Evolutionary conservation across 2,329 filamentous ascomycete genomes (phyloP).

Genomic region (Shiraia sp.): DNA sequence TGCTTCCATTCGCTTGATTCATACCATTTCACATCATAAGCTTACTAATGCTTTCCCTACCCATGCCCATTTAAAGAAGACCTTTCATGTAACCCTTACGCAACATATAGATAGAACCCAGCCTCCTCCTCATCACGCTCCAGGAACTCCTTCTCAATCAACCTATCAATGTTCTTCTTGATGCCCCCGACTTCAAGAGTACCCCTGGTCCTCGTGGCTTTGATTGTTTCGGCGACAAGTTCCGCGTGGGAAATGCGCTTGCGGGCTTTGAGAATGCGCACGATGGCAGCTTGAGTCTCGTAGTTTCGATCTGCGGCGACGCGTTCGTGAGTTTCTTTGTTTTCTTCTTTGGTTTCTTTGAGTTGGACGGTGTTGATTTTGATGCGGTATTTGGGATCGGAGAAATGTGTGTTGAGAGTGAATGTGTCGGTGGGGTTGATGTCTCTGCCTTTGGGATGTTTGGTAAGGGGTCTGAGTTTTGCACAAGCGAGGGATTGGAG

Average conservation of each 20-base stretch:
- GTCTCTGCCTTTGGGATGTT: conserved; percentile 83
- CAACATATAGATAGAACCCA: conserved; percentile 52
- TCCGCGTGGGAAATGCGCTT: conserved; percentile 87
- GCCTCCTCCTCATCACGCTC: conserved; percentile 44
- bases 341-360: conserved; percentile 93
- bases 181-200: conserved; percentile 85
- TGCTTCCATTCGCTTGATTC: too few species aligned
- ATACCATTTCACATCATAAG: too few species aligned
- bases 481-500: conserved; percentile 94
- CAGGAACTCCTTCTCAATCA: conserved; percentile 47
- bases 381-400: conserved; percentile 81
- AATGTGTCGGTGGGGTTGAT: conserved; percentile 81
- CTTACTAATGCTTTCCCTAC: too few species aligned
- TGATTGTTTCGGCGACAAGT: conserved; percentile 89
- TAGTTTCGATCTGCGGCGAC: conserved; percentile 89
- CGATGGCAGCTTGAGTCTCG: conserved; percentile 95
- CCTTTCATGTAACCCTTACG: too few species aligned
- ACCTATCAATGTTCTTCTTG: conserved; percentile 97
- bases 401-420: conserved; percentile 75
- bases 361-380: conserved; percentile 99
- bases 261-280: conserved; percentile 93
- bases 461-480: conserved; percentile 79
- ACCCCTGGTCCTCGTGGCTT: conserved; percentile 82
- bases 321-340: conserved; percentile 88
- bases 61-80: too few species aligned